These are phyloP conservation scores for Nothophaeocryptopus gaeumannii DNA, from an alignment of 2,329 filamentous ascomycete genomes.

Conservation along the genomic window DNA sequence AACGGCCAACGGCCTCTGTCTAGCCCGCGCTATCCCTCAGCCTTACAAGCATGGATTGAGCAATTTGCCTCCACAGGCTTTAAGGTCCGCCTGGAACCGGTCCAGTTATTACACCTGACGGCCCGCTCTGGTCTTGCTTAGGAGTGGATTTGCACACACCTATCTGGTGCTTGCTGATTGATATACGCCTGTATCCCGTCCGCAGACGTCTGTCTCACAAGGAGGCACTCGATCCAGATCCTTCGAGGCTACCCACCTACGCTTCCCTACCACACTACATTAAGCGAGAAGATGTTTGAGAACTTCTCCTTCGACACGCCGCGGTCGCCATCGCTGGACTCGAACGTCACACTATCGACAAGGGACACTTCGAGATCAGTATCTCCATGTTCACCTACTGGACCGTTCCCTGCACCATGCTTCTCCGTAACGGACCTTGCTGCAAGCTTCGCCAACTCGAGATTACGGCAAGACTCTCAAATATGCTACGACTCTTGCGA, in stretches of 20 bases:
- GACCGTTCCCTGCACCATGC: slow-evolving; percentile 23
- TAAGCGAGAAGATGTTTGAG: slow-evolving; percentile 29
- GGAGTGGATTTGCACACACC: slow-evolving; percentile 1
- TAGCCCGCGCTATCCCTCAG: slow-evolving; percentile 4
- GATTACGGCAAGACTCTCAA: slow-evolving; percentile 28
- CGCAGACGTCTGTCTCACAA: not conserved
- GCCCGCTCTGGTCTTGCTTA: not conserved
- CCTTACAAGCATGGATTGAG: not conserved
- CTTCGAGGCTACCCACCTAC: not conserved
- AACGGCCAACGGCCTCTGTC: not conserved
- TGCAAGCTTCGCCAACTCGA: slow-evolving; percentile 27
- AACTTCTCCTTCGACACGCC: slow-evolving; percentile 32
- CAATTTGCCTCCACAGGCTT: not conserved
- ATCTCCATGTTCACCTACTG: slow-evolving; percentile 31
- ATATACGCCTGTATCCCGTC: not conserved
- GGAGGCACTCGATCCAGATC: slow-evolving; percentile 1
- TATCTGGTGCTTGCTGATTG: not conserved
- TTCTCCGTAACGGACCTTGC: slow-evolving; percentile 35
- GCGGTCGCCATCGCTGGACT: slow-evolving; percentile 29
- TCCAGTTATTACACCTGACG: slow-evolving; percentile 1
- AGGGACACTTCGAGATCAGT: slow-evolving; percentile 31
- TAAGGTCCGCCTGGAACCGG: not conserved
- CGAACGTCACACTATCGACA: slow-evolving; percentile 22
- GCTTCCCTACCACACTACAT: not conserved
- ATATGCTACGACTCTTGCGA: slow-evolving; percentile 36